Evolutionary conservation across 495 filamentous ascomycete species (phyloP).

Genomic region (Zalerion maritima): DNA sequence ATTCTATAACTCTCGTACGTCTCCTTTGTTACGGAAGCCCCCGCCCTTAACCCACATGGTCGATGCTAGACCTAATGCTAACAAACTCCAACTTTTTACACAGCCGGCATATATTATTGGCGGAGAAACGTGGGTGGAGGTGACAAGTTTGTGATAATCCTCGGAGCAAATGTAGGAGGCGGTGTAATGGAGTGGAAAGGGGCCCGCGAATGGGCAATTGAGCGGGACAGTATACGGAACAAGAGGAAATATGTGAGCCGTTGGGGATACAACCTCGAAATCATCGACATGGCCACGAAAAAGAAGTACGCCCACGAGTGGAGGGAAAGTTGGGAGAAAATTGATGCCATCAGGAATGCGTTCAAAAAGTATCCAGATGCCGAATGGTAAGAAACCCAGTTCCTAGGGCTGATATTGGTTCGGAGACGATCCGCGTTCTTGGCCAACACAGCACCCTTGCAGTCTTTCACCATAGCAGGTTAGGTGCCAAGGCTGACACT

Average conservation of each 20-base stretch:
- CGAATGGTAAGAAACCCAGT: constrained; percentile 93
- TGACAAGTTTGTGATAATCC: constrained; percentile 81
- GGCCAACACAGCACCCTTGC: not conserved
- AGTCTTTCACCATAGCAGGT: not conserved
- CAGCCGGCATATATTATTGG: constrained; percentile 34
- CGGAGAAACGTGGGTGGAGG: constrained; percentile 57
- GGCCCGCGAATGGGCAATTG: constrained; percentile 92
- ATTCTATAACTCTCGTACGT: constrained; percentile 57
- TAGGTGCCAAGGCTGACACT: constrained; percentile 13
- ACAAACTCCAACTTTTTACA: constrained; percentile 4
- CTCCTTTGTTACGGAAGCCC: not conserved
- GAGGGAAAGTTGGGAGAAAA: constrained; percentile 99
- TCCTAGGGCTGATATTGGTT: not conserved
- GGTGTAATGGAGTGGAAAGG: constrained; percentile 99
- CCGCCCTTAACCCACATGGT: not conserved
- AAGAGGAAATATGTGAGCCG: constrained; percentile 73
- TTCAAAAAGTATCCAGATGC: constrained; percentile 90
- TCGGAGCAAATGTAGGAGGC: constrained; percentile 86
- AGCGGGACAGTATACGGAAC: constrained; percentile 89
- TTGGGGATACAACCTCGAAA: constrained; percentile 94
- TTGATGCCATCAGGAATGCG: constrained; percentile 80
- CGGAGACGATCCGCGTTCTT: too few relatives aligned
- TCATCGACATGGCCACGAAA: constrained; percentile 96
- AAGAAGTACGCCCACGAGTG: constrained; percentile 98
- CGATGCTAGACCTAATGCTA: too few relatives aligned